These are phyloP conservation scores for Lichtheimia ornata DNA, from an alignment of 371 early-diverging fungal genomes.

Conservation along the genomic window DNA sequence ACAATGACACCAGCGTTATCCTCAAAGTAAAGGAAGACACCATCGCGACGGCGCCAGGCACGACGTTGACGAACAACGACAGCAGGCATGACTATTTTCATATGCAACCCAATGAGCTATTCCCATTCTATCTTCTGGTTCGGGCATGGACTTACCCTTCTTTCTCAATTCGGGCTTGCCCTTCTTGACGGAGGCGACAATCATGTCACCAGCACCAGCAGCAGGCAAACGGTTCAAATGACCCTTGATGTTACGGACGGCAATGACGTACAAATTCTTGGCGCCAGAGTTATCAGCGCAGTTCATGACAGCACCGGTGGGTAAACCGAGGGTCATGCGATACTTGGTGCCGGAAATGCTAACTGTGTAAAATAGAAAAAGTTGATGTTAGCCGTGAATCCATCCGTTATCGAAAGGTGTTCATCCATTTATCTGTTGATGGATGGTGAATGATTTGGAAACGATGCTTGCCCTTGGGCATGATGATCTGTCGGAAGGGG, in stretches of 20 bases:
- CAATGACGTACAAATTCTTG: conserved; percentile 99
- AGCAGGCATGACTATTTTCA: conserved; percentile 94
- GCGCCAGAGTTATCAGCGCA: conserved; percentile 99
- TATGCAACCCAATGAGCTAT: not conserved
- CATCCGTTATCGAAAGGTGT: not conserved
- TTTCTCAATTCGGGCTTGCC: conserved; percentile 99
- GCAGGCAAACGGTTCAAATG: conserved; percentile 99
- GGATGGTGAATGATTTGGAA: not conserved
- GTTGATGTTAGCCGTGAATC: too few species aligned
- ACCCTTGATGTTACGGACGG: conserved; percentile 96
- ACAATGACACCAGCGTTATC: conserved; percentile 70
- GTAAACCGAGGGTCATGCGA: conserved; percentile 99
- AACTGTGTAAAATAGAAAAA: conserved; percentile 24
- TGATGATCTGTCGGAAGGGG: conserved; percentile 7
- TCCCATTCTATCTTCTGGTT: not conserved
- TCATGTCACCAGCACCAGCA: conserved; percentile 99
- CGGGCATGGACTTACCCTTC: conserved; percentile 74
- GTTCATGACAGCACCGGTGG: conserved; percentile 99
- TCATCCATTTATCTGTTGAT: conserved; percentile 11
- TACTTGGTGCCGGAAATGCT: conserved; percentile 93
- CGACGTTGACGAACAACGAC: conserved; percentile 99
- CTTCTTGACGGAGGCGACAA: conserved; percentile 99
- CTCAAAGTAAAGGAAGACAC: conserved; percentile 98
- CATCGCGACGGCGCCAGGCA: conserved; percentile 99
- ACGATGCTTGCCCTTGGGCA: conserved; percentile 6